Evolutionary conservation across 1,139 yeast species (phyloP).

Genomic region (Suhomyces choctaworum): DNA sequence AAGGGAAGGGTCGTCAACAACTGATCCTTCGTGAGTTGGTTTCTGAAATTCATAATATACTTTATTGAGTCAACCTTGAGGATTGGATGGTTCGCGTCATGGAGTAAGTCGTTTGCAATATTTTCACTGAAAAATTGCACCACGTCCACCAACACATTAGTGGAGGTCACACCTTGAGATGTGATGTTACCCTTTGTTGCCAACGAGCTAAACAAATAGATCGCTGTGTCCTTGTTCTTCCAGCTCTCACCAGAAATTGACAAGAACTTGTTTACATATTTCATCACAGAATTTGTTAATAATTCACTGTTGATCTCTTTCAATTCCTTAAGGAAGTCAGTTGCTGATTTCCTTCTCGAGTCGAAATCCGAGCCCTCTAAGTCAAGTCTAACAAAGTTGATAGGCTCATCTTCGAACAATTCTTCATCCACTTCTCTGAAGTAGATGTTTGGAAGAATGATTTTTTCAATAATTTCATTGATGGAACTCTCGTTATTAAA

Average conservation of each 20-base stretch:
- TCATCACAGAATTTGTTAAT: constrained; percentile 74
- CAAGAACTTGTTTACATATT: constrained; percentile 72
- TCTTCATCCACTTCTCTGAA: constrained; percentile 89
- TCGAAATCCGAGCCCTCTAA: constrained; percentile 94
- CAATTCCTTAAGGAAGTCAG: constrained; percentile 85
- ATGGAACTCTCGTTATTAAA: constrained; percentile 70
- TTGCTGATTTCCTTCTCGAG: constrained; percentile 86
- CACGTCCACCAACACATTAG: constrained; percentile 82
- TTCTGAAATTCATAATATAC: constrained; percentile 85
- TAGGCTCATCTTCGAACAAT: constrained; percentile 94
- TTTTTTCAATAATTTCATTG: constrained; percentile 75
- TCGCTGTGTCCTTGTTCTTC: constrained; percentile 86
- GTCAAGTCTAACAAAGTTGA: constrained; percentile 87
- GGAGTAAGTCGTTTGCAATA: constrained; percentile 76
- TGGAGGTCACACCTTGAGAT: constrained; percentile 82
- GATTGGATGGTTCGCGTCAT: constrained; percentile 59
- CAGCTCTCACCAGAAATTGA: constrained; percentile 50
- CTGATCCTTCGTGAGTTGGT: constrained; percentile 87
- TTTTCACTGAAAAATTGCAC: constrained; percentile 80
- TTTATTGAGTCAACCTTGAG: constrained; percentile 90
- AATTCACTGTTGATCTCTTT: constrained; percentile 75
- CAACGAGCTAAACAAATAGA: constrained; percentile 80
- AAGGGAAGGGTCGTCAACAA: constrained; percentile 78
- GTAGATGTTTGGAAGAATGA: constrained; percentile 84
- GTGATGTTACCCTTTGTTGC: constrained; percentile 91